Evolutionary conservation across 108 stramenopile species (phyloP).

Genomic region (Nannochloropsis gaditana): DNA sequence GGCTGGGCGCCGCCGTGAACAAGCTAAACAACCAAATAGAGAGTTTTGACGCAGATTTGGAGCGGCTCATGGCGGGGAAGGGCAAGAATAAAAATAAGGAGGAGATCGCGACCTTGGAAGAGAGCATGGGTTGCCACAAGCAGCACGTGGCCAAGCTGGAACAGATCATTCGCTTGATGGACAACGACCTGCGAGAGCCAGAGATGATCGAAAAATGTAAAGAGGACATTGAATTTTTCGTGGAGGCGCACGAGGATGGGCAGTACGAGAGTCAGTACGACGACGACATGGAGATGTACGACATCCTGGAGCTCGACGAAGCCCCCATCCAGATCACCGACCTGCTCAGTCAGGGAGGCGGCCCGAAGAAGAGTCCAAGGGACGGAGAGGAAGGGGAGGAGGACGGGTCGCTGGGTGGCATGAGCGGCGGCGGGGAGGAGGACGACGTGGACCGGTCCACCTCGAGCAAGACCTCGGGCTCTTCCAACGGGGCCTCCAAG

Average conservation of each 20-base stretch:
- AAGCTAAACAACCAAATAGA: constrained; percentile 46
- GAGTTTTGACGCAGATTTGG: constrained; percentile 51
- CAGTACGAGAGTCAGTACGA: constrained; percentile 81
- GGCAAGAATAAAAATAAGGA: constrained; percentile 54
- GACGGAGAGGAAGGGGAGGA: constrained; percentile 53
- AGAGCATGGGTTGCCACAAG: constrained; percentile 68
- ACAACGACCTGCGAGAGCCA: constrained; percentile 77
- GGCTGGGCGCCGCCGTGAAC: constrained; percentile 44
- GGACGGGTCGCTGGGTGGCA: neutral
- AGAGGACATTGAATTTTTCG: constrained; percentile 93
- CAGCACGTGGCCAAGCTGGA: constrained; percentile 81
- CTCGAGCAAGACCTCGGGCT: neutral
- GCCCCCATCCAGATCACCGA: constrained; percentile 57
- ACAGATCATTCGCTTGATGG: constrained; percentile 86
- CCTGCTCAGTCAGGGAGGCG: neutral
- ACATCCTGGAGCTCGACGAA: constrained; percentile 73
- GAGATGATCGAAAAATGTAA: constrained; percentile 73
- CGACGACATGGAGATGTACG: constrained; percentile 69
- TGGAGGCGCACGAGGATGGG: constrained; percentile 74
- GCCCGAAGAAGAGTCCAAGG: constrained; percentile 15
- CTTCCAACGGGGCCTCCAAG: neutral
- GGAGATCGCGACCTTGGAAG: constrained; percentile 66
- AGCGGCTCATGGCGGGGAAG: constrained; percentile 34
- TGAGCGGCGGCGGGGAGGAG: neutral
- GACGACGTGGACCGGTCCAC: neutral